phyloP scores from a whole-genome alignment of 75 land plant species.

The Selaginella tamariscina region DNA sequence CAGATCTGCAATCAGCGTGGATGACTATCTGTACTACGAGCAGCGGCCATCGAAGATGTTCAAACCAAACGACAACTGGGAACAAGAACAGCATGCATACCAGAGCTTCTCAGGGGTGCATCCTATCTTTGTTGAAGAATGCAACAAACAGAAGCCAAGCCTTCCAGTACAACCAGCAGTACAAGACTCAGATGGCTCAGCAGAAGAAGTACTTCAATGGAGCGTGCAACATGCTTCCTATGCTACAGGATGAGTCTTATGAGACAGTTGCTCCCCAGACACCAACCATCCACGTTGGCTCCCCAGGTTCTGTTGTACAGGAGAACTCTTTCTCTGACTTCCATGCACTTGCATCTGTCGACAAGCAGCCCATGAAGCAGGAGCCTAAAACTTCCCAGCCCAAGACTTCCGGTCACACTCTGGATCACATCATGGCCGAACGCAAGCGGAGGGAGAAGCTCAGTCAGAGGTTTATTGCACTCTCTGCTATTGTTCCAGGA shows the following conservation, averaged over 20 bases:
- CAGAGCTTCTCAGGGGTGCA: not conserved
- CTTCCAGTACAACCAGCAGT: slow-evolving; percentile 3
- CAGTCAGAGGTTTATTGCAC: slow-evolving; percentile 76
- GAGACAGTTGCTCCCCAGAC: slow-evolving; percentile 19
- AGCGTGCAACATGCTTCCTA: slow-evolving; percentile 13
- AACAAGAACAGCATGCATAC: not conserved
- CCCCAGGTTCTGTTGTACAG: slow-evolving; percentile 18
- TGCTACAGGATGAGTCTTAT: slow-evolving; percentile 1
- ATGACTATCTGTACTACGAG: not conserved
- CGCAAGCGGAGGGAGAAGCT: slow-evolving; percentile 83
- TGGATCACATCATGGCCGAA: slow-evolving; percentile 60
- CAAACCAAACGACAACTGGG: not conserved
- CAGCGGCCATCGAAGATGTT: slow-evolving; percentile 20
- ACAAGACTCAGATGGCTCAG: not conserved
- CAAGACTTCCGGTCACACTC: slow-evolving; percentile 23
- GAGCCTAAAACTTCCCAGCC: not conserved
- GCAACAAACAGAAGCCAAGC: not conserved
- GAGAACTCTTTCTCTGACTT: slow-evolving; percentile 17
- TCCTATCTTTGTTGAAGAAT: not conserved
- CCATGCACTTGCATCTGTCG: not conserved
- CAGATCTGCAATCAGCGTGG: slow-evolving; percentile 2
- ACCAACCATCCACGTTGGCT: slow-evolving; percentile 18
- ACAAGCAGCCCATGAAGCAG: not conserved
- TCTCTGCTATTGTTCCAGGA: slow-evolving; percentile 83
- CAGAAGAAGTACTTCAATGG: slow-evolving; percentile 1